Evolutionary conservation across 2,329 filamentous ascomycete genomes (phyloP).

Genomic region (Aspergillus versicolor): DNA sequence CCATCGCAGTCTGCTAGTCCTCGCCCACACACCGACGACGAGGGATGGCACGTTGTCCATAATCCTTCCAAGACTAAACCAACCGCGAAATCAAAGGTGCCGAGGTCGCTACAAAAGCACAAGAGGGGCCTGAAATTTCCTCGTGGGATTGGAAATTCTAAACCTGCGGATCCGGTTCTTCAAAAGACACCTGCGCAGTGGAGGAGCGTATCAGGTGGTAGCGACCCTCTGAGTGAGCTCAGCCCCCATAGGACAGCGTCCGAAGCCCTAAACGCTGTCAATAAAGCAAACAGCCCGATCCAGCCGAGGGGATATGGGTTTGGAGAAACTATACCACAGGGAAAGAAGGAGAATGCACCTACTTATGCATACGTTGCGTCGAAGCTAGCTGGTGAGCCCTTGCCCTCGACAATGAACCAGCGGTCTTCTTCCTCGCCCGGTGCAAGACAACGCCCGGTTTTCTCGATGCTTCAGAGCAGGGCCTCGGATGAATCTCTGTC

Average conservation of each 20-base stretch:
- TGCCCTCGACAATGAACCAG: slow-evolving; percentile 18
- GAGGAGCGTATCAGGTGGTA: slow-evolving; percentile 26
- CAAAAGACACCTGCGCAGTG: slow-evolving; percentile 28
- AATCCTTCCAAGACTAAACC: slow-evolving; percentile 17
- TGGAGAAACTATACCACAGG: not conserved
- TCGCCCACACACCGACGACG: slow-evolving; percentile 22
- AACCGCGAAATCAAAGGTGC: not conserved
- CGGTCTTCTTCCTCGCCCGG: slow-evolving; percentile 23
- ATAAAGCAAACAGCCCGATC: slow-evolving; percentile 33
- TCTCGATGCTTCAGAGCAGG: slow-evolving; percentile 23
- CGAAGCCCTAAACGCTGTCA: slow-evolving; percentile 39
- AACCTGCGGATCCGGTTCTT: slow-evolving; percentile 25
- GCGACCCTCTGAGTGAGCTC: slow-evolving; percentile 18
- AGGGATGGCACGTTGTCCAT: slow-evolving; percentile 36
- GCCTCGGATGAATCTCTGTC: slow-evolving; percentile 33
- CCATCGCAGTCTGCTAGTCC: slow-evolving; percentile 23
- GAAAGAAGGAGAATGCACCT: slow-evolving; percentile 28
- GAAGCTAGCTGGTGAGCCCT: slow-evolving; percentile 20
- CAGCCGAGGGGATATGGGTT: slow-evolving; percentile 12
- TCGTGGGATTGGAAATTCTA: slow-evolving; percentile 19
- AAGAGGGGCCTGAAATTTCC: slow-evolving; percentile 19
- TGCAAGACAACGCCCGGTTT: slow-evolving; percentile 12
- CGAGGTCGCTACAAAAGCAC: slow-evolving; percentile 2
- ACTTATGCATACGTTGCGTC: slow-evolving; percentile 37
- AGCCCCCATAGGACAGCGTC: slow-evolving; percentile 36